Evolutionary conservation across 257 asterid genomes (phyloP), one percentile per base, ranked within the genome.

Genomic region (Salvia miltiorrhiza): DNA sequence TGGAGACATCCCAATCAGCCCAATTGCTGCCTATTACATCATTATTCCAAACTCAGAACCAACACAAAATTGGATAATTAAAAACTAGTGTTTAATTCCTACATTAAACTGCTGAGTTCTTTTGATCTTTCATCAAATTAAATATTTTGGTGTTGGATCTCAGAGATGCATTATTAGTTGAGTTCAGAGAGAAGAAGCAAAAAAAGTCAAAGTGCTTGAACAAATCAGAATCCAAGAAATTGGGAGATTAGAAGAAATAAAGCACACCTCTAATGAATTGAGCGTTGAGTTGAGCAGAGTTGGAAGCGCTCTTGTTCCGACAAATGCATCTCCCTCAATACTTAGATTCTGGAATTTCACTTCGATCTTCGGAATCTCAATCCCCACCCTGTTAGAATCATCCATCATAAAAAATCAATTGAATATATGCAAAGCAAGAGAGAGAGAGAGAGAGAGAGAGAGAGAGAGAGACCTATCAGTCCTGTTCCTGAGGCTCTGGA

Each of bases 231-330:
- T 32, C 13, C 19, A 49, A 37, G n/a, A 50, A 50, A 50, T 32
- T 9, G 11, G 37, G 4, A 2, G 3, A 12, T 23, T 11, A 28
- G 21, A 5, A 58, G 48, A 43, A 77, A 54, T 5, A n/a, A n/a
- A n/a, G n/a, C 2, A 45, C 73, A 92, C 98, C 96, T 92, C 96
- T 11, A 92, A 21, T 20, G 89, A 67, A 65, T 89, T 92, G 55
- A 92, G 48, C 23, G 94, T 87, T 49, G 96, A 87, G 73, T 92
- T 89, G 55, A 83, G 68, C 70, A 92, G 79, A 62, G 98, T 92
- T 14, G 96, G 96, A 59, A 92, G 88, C 45, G 98, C 98, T 74
- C 98, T 84, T 33, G 81, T 73, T 40, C 96, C 98, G 28, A 83
- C 86, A 82, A 79, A 84, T 53, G 96, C 92, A 77, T 92, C 95